These are phyloP conservation scores for Fusarium camptoceras DNA, from an alignment of 2,329 filamentous ascomycete species.

Conservation along the genomic window DNA sequence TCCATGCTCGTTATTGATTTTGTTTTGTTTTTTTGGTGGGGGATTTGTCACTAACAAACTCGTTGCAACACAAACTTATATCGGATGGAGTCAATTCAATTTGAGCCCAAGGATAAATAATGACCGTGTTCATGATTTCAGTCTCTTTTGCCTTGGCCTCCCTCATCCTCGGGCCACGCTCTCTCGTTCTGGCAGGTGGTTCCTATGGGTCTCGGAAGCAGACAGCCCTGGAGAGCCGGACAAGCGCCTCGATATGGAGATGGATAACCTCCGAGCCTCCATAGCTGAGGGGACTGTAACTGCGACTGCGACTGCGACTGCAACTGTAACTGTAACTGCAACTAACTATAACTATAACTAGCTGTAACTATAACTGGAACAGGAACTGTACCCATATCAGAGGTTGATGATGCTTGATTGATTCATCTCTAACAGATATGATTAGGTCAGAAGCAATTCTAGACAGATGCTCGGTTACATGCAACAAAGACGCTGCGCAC, in stretches of 20 bases:
- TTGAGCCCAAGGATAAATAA: neutral
- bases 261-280: constrained; percentile 5
- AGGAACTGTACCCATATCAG: neutral
- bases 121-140: constrained; percentile 2
- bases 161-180: constrained; percentile 9
- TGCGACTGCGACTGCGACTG: neutral
- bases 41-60: neutral
- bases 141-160: neutral
- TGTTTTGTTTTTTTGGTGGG: neutral
- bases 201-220: constrained; percentile 3
- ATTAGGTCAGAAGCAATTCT: neutral
- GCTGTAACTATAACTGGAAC: constrained; percentile 2
- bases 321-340: neutral
- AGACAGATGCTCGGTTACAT: neutral
- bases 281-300: neutral
- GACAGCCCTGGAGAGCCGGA: constrained; percentile 1
- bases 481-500: neutral
- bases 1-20: neutral
- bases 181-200: constrained; percentile 30
- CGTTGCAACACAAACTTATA: constrained; percentile 2
- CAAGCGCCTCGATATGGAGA: constrained; percentile 13
- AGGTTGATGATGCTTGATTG: neutral
- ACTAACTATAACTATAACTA: neutral
- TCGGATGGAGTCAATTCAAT: neutral
- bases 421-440: neutral